These are phyloP conservation scores for Sporobolus alterniflorus DNA, from an alignment of 202 grass and related monocot genomes.

Conservation along the genomic window DNA sequence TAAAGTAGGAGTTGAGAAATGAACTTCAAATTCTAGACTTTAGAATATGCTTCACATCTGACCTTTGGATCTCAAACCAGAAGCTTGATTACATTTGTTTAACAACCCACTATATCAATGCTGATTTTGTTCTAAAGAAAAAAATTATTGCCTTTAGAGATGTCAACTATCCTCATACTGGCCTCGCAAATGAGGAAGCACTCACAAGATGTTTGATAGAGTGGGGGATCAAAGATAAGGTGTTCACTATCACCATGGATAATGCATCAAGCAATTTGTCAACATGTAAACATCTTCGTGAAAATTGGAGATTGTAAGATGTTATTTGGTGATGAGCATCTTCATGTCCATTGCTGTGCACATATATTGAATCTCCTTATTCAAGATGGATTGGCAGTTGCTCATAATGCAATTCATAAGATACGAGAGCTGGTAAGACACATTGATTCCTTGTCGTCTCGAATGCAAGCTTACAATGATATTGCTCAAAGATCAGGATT, in stretches of 20 bases:
- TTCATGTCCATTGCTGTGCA: not conserved
- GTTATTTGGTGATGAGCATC: not conserved
- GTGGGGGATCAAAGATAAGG: not conserved
- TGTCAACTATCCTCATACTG: not conserved
- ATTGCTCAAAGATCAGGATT: not conserved
- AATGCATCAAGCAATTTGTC: not conserved
- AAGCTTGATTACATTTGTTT: no score
- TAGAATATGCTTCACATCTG: not conserved
- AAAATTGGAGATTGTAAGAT: not conserved
- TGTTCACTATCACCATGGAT: not conserved
- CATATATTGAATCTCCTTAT: not conserved
- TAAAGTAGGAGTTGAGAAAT: fast-evolving
- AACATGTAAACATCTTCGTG: not conserved
- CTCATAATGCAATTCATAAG: not conserved
- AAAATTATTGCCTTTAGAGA: not conserved
- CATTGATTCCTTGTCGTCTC: not conserved
- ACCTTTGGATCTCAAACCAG: no score
- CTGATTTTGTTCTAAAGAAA: not conserved
- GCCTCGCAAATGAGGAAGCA: not conserved
- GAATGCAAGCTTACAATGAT: not conserved
- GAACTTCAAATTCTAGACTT: not conserved
- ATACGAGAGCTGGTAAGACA: not conserved
- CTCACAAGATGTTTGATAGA: not conserved
- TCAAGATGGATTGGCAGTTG: not conserved
- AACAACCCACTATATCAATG: not conserved